These are phyloP conservation scores for Notholithocarpus densiflorus DNA, from an alignment of 306 rosid species.

Conservation along the genomic window DNA sequence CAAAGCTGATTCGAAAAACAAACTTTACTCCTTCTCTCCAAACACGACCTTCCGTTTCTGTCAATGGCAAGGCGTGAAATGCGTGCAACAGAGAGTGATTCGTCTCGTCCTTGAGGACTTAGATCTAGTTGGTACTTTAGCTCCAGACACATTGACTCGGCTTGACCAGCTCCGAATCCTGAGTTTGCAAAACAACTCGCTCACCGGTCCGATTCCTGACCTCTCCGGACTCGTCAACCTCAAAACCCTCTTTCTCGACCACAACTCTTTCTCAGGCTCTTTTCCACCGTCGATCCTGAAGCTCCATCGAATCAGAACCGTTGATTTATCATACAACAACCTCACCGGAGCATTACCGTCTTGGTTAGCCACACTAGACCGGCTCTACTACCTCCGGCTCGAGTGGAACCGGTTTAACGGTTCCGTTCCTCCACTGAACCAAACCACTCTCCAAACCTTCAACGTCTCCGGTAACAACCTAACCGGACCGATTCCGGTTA, in stretches of 20 bases:
- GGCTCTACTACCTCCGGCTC: constrained; percentile 50
- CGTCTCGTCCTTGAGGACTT: constrained; percentile 50
- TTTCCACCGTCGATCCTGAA: constrained; percentile 62
- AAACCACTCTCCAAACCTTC: constrained; percentile 49
- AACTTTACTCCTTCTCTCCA: constrained; percentile 40
- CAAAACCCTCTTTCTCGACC: constrained; percentile 64
- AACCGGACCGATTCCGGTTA: constrained; percentile 71
- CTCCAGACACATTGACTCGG: constrained; percentile 53
- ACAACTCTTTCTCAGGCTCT: constrained; percentile 59
- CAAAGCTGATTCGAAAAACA: constrained; percentile 49
- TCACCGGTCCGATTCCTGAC: constrained; percentile 67
- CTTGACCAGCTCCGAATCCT: constrained; percentile 87
- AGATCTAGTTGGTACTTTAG: constrained; percentile 69
- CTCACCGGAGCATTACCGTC: constrained; percentile 51
- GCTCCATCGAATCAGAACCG: constrained; percentile 59
- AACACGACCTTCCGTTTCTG: constrained; percentile 35
- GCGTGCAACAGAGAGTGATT: constrained; percentile 36
- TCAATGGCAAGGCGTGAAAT: constrained; percentile 57
- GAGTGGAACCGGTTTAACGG: constrained; percentile 55
- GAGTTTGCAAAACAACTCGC: constrained; percentile 69
- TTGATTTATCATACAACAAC: constrained; percentile 67
- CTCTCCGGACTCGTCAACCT: constrained; percentile 66
- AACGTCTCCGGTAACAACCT: constrained; percentile 66
- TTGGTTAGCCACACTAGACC: constrained; percentile 35
- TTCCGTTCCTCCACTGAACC: constrained; percentile 67